These are phyloP conservation scores for Syncephalastrum racemosum DNA, from an alignment of 371 early-diverging fungal species.

Conservation along the genomic window DNA sequence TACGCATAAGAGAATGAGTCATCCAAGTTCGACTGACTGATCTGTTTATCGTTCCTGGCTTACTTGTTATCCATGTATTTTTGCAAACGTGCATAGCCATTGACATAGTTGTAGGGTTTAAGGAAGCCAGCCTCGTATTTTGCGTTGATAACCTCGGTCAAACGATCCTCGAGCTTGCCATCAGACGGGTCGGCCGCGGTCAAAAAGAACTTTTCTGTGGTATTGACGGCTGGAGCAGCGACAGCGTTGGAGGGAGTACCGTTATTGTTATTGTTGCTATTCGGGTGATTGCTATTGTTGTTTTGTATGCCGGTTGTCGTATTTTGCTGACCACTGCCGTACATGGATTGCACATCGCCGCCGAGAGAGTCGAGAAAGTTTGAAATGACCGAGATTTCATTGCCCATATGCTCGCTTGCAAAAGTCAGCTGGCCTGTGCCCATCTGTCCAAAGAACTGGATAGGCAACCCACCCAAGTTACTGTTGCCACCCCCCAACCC, in stretches of 20 bases:
- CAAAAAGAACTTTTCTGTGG: conserved; percentile 83
- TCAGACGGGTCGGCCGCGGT: conserved; percentile 89
- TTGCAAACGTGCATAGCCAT: conserved; percentile 85
- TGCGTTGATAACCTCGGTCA: conserved; percentile 86
- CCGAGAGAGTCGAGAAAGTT: conserved; percentile 72
- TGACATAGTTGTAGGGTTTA: conserved; percentile 92
- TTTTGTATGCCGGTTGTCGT: not conserved
- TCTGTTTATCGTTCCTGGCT: conserved; percentile 10
- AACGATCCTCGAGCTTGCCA: conserved; percentile 76
- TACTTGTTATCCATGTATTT: conserved; percentile 87
- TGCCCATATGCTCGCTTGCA: conserved; percentile 77
- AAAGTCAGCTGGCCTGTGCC: conserved; percentile 67
- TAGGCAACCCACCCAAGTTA: conserved; percentile 38
- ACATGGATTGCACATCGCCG: conserved; percentile 33
- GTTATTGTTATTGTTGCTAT: conserved; percentile 26
- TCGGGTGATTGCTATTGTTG: conserved; percentile 21
- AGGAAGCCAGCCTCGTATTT: conserved; percentile 92
- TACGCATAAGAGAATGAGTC: not conserved
- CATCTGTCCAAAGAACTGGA: conserved; percentile 49
- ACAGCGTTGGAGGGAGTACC: conserved; percentile 21
- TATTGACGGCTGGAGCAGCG: conserved; percentile 46
- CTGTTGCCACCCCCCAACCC: conserved; percentile 24
- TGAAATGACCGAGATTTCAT: conserved; percentile 78
- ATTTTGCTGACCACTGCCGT: conserved; percentile 17
- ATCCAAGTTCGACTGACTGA: not conserved